Evolutionary conservation across 208 protist species (phyloP), one percentile per base, ranked within the genome.

Genomic region (Crithidia fasciculata): DNA sequence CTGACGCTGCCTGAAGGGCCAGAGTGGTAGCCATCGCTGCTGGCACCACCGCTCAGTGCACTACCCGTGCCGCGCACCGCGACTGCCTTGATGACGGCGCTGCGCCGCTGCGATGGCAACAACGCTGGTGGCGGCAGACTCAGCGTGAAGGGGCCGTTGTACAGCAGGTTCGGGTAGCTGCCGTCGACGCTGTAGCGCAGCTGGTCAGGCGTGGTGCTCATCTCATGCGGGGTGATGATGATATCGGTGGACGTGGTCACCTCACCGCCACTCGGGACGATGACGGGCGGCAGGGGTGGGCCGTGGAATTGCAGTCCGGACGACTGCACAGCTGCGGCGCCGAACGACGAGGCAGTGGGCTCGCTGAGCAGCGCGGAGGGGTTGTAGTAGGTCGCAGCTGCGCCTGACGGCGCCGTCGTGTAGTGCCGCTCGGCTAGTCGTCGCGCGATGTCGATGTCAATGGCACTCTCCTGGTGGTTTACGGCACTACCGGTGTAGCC

Each of bases 121-220:
- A 72, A 9, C 18, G 68, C 67, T 18, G 79, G 71, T 19, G 83
- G 81, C 4, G 82, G 88, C 50, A 91, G 19, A 10, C 83, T 84
- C n/a, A 95, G 80, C n/a, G 72, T 88, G 67, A 95, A 92, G 5
- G 91, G 88, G 6, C 77, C 86, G 39, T 77, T 87, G 81, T 95
- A 95, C 37, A 91, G 47, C 52, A 91, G 44, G n/a, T 70, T 91
- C 10, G 91, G 91, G 55, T 86, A 85, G 57, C 81, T 86, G 49
- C 91, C 91, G 44, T 95, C 91, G 12, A 88, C 74, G 74, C 91
- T 95, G 84, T 94, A 95, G 47, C 87, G 87, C 13, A 95, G 79
- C 75, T 93, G 85, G 68, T 91, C 85, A 5, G 78, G 69, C 10
- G 80, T 76, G 15, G 62, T 71, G 72, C 83, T 90, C 9, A 73